phyloP scores from a whole-genome alignment of 2,329 filamentous ascomycete species.

The Sporothrix protearum region DNA sequence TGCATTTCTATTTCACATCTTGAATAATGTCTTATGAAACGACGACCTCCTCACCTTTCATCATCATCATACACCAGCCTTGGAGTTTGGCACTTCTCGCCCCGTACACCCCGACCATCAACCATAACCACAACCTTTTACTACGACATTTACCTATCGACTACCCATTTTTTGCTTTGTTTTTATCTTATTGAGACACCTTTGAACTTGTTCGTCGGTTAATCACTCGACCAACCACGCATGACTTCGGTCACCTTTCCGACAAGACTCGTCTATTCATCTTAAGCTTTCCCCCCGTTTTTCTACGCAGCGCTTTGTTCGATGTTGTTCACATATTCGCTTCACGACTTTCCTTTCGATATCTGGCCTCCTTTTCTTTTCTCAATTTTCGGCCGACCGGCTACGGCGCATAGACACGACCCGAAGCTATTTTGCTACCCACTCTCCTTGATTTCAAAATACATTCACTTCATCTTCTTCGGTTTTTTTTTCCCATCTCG shows the following conservation, averaged over 20 bases:
- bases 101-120: conserved; percentile 30
- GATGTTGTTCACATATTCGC: background rate
- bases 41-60: conserved; percentile 26
- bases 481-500: background rate
- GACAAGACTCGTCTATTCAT: background rate
- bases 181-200: background rate
- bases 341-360: conserved; percentile 22
- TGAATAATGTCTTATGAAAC: conserved; percentile 36
- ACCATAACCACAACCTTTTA: conserved; percentile 27
- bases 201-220: background rate
- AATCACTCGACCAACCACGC: background rate
- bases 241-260: background rate
- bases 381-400: conserved; percentile 9
- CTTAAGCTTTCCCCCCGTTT: conserved; percentile 10
- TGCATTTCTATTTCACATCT: conserved; percentile 20
- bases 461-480: conserved; percentile 7
- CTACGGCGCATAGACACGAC: conserved; percentile 23
- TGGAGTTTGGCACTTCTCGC: conserved; percentile 12
- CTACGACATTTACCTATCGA: background rate
- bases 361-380: conserved; percentile 2
- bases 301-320: conserved; percentile 21
- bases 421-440: conserved; percentile 7
- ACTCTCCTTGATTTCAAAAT: conserved; percentile 6
- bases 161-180: conserved; percentile 10
- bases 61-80: background rate